Evolutionary conservation across 129 eudicot genomes (phyloP).

Genomic region (Flaveria ramosissima): DNA sequence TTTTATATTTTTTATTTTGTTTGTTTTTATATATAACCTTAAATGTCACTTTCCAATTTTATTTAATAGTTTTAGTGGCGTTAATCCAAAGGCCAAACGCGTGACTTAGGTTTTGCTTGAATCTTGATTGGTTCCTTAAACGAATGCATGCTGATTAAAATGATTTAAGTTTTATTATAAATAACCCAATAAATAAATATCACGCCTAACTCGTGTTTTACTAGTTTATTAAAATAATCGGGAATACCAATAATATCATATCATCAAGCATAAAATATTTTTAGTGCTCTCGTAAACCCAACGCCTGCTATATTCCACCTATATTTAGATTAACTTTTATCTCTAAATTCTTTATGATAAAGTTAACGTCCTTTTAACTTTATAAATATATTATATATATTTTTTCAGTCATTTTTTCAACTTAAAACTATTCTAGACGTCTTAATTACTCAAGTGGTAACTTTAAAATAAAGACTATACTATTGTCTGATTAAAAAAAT

Average conservation of each 20-base stretch:
- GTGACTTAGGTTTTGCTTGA: background rate
- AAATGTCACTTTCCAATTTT: background rate
- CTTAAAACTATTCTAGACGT: background rate
- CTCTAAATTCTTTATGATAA: background rate
- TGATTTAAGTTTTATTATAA: background rate
- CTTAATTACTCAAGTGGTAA: background rate
- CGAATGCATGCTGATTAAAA: background rate
- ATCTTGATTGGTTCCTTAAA: background rate
- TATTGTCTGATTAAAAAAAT: background rate
- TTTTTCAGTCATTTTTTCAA: background rate
- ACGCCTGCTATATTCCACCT: background rate
- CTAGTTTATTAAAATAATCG: conserved; percentile 17
- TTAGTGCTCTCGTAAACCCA: conserved; percentile 12
- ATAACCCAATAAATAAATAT: background rate
- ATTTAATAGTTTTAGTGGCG: background rate
- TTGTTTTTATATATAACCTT: background rate
- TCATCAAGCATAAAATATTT: background rate
- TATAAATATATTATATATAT: background rate
- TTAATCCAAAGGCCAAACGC: background rate
- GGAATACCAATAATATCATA: background rate
- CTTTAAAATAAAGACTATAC: too few relatives aligned
- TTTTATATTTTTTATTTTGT: background rate
- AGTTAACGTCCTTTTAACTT: background rate
- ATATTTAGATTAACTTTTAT: background rate
- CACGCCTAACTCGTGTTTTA: conserved; percentile 31